A percentile compares a stretch with the other conserved stretches of the same genome.
These are phyloP conservation scores for Fonsecaea erecta DNA, from an alignment of 2,329 filamentous ascomycete genomes.

Conservation along the genomic window DNA sequence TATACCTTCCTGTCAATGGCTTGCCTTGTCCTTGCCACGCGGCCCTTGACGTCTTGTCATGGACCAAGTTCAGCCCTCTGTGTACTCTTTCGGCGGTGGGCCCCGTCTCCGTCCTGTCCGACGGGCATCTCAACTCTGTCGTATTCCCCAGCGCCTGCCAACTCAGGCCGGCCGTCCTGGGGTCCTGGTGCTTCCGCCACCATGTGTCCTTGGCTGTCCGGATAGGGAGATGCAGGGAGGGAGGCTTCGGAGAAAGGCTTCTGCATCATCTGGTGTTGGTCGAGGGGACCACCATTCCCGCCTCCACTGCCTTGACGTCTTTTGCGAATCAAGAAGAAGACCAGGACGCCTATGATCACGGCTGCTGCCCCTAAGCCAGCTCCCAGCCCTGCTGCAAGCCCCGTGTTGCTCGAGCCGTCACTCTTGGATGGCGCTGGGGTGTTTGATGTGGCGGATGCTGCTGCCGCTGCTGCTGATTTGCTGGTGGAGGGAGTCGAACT, in stretches of 20 bases:
- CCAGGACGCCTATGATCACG: constrained; percentile 19
- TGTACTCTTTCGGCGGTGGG: neutral
- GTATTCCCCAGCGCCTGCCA: constrained; percentile 17
- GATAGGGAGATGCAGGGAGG: neutral
- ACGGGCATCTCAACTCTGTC: constrained; percentile 4
- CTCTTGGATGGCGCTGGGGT: constrained; percentile 1
- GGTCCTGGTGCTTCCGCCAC: neutral
- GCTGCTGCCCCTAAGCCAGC: constrained; percentile 22
- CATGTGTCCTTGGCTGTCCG: neutral
- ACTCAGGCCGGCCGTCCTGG: constrained; percentile 1
- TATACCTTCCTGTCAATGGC: neutral
- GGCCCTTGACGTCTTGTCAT: neutral
- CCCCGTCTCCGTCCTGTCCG: neutral
- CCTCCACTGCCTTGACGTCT: constrained; percentile 3
- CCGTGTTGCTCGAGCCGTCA: constrained; percentile 18
- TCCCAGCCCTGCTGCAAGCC: constrained; percentile 22
- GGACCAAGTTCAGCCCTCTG: constrained; percentile 3
- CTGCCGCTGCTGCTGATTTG: neutral
- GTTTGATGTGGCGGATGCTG: constrained; percentile 7
- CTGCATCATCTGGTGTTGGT: neutral
- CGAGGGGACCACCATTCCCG: neutral
- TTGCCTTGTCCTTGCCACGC: neutral
- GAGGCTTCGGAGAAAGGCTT: neutral
- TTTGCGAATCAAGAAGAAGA: constrained; percentile 21
- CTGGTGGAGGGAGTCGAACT: constrained; percentile 6